phyloP scores from a whole-genome alignment of 2,329 filamentous ascomycete species.

The Ceratocystis eucalypticola region DNA sequence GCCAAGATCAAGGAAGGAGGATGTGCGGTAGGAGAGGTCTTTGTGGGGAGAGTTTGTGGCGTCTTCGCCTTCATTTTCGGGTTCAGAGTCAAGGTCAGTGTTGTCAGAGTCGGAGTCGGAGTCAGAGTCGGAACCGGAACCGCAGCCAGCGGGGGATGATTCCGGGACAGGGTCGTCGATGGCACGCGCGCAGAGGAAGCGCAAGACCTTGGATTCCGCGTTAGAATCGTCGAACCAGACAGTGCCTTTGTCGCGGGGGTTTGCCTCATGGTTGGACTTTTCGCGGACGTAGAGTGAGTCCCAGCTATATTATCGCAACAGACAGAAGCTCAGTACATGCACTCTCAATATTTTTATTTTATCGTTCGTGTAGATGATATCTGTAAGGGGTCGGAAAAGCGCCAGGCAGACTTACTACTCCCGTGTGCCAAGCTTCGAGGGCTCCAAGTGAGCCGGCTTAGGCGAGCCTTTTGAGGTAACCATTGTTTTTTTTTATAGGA shows the following conservation, averaged over 20 bases:
- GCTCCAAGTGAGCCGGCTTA: constrained; percentile 54
- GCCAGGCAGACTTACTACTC: constrained; percentile 54
- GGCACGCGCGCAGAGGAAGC: constrained; percentile 40
- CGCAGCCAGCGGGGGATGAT: not conserved
- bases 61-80: constrained; percentile 17
- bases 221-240: constrained; percentile 94
- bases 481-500: constrained; percentile 1
- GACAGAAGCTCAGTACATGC: not conserved
- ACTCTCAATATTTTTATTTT: not conserved
- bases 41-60: constrained; percentile 19
- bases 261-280: constrained; percentile 53
- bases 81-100: constrained; percentile 8
- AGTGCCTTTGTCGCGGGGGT: constrained; percentile 70
- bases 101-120: constrained; percentile 23
- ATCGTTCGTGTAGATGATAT: too few species aligned
- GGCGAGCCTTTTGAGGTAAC: constrained; percentile 17
- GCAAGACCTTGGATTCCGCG: constrained; percentile 68
- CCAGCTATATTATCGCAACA: constrained; percentile 42
- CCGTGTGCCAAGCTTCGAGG: constrained; percentile 72
- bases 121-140: constrained; percentile 22
- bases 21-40: constrained; percentile 26
- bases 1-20: constrained; percentile 67
- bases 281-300: constrained; percentile 60
- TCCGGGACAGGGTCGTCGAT: constrained; percentile 3
- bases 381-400: too few species aligned